Evolutionary conservation across 1,139 yeast genomes (phyloP).

Genomic region (Geotrichum bryndzae): DNA sequence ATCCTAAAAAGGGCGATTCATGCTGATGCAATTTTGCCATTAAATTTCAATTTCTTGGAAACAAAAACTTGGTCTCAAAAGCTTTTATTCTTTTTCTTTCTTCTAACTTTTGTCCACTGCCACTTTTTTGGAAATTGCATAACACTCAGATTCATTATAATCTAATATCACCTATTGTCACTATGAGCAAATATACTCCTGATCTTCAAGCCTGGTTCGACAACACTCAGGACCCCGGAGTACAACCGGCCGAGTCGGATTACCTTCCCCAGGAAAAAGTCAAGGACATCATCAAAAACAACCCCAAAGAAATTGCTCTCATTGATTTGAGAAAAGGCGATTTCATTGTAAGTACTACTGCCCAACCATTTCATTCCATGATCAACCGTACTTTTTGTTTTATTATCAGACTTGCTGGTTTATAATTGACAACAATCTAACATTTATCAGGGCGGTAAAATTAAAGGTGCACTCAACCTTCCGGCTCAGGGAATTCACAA

Average conservation of each 20-base stretch:
- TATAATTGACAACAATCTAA: background rate
- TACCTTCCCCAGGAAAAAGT: slow-evolving; percentile 24
- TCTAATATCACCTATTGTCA: background rate
- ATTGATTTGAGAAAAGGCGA: slow-evolving; percentile 27
- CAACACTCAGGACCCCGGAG: slow-evolving; percentile 22
- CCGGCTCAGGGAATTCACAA: slow-evolving; percentile 27
- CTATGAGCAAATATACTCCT: slow-evolving; percentile 10
- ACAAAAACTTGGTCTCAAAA: too few relatives aligned
- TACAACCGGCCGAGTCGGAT: slow-evolving; percentile 14
- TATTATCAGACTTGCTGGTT: too few relatives aligned
- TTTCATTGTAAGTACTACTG: slow-evolving; percentile 14
- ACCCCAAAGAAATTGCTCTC: slow-evolving; percentile 20
- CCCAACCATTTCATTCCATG: background rate
- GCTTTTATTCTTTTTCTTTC: too few relatives aligned
- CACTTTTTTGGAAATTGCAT: too few relatives aligned
- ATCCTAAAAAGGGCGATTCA: too few relatives aligned
- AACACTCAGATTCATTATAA: too few relatives aligned
- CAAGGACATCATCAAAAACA: slow-evolving; percentile 16
- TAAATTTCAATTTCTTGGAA: too few relatives aligned
- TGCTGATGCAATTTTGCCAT: too few relatives aligned
- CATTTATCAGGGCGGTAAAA: slow-evolving; percentile 22
- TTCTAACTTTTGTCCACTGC: too few relatives aligned
- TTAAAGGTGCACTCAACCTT: slow-evolving; percentile 26
- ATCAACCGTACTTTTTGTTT: too few relatives aligned
- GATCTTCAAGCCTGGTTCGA: slow-evolving; percentile 24